These are phyloP conservation scores for Stephania yunnanensis DNA, from an alignment of 164 flowering plant genomes.

Conservation along the genomic window DNA sequence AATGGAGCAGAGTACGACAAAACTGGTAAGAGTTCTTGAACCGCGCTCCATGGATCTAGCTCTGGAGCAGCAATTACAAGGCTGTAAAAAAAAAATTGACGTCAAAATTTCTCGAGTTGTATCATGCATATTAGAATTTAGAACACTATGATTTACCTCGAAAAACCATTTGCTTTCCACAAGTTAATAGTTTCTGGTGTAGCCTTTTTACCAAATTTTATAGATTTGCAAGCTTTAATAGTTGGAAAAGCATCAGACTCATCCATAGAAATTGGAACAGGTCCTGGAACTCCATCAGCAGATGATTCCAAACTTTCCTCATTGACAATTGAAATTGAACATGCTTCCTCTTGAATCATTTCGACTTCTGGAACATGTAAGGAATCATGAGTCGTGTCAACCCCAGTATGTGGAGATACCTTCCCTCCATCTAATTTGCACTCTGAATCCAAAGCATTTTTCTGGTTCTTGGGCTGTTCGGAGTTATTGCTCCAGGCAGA, in stretches of 20 bases:
- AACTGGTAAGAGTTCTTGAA: slow-evolving; percentile 70
- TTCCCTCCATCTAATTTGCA: slow-evolving; percentile 15
- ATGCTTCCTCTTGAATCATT: slow-evolving; percentile 31
- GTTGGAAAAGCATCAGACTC: slow-evolving; percentile 23
- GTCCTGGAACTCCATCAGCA: slow-evolving; percentile 23
- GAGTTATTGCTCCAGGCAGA: slow-evolving; percentile 20
- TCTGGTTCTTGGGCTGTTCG: slow-evolving; percentile 16
- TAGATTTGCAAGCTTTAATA: slow-evolving; percentile 32
- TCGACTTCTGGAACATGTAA: slow-evolving; percentile 5
- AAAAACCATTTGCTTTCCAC: slow-evolving; percentile 89
- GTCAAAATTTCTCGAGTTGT: slow-evolving; percentile 2
- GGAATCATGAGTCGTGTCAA: slow-evolving; percentile 10
- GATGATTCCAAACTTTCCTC: slow-evolving; percentile 27
- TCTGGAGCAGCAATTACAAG: slow-evolving; percentile 88
- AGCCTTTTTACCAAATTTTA: slow-evolving; percentile 67
- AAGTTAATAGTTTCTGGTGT: slow-evolving; percentile 39
- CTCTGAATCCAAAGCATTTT: slow-evolving; percentile 14
- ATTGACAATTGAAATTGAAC: slow-evolving; percentile 16
- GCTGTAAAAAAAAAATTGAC: slow-evolving; percentile 34
- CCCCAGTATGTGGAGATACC: background rate
- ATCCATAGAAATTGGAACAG: slow-evolving; percentile 10
- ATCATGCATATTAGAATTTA: slow-evolving; percentile 7
- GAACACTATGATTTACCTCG: slow-evolving; percentile 42
- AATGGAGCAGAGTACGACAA: slow-evolving; percentile 85
- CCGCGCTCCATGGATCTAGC: slow-evolving; percentile 61